phyloP scores from a whole-genome alignment of 192 early-diverging fungal genomes.

The Coemansia javaensis region DNA sequence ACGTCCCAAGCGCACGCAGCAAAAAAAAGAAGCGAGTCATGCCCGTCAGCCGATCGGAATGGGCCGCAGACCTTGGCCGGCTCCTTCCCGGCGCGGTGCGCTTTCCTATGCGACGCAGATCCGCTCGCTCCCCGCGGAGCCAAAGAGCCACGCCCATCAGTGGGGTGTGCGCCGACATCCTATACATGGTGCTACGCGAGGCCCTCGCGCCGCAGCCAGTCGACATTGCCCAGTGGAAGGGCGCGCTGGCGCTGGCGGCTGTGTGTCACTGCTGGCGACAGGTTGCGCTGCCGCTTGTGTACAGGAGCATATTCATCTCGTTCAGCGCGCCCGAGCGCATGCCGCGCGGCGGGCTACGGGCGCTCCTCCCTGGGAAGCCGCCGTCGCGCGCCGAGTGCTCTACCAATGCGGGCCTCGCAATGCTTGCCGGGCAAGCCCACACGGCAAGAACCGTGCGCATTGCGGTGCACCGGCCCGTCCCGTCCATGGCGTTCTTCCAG shows the following conservation, averaged over 20 bases:
- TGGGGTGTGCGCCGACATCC: constrained; percentile 1
- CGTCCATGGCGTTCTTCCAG: neutral
- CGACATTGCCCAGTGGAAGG: neutral
- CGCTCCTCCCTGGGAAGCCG: neutral
- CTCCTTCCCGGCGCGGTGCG: no score
- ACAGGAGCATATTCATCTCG: constrained; percentile 1
- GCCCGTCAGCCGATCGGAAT: no score
- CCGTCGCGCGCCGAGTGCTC: neutral
- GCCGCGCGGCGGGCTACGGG: neutral
- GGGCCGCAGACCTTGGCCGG: no score
- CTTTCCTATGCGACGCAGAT: neutral
- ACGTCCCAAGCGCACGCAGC: no score
- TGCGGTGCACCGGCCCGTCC: neutral
- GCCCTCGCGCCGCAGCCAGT: neutral
- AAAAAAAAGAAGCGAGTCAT: no score
- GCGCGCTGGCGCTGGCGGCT: neutral
- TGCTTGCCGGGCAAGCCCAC: neutral
- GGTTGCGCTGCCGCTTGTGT: neutral
- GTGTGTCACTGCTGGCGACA: constrained; percentile 6
- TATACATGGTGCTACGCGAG: constrained; percentile 1
- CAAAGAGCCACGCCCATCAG: neutral
- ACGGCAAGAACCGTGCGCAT: constrained; percentile 1
- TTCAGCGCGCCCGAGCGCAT: neutral
- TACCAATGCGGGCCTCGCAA: neutral
- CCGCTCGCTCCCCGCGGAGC: neutral